Evolutionary conservation across 164 flowering plant genomes (phyloP).

Genomic region (Annona squamosa): DNA sequence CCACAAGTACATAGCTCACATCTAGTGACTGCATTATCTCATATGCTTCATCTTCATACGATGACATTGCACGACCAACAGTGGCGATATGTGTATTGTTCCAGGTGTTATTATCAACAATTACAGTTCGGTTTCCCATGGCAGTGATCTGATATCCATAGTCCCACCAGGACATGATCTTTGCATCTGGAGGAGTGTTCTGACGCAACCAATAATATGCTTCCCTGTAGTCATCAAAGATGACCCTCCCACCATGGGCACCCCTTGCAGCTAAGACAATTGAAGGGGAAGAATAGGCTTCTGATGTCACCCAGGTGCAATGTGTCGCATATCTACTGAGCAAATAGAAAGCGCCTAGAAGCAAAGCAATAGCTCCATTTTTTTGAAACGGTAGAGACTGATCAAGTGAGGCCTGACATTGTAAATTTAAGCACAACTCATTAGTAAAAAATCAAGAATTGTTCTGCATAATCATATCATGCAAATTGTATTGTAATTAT

Average conservation of each 20-base stretch:
- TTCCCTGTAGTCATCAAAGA: constrained; percentile 97
- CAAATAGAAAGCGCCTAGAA: constrained; percentile 83
- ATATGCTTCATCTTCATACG: constrained; percentile 94
- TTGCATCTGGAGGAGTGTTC: constrained; percentile 95
- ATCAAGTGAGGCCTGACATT: constrained; percentile 57
- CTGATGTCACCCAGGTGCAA: constrained; percentile 99
- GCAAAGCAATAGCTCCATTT: constrained; percentile 82
- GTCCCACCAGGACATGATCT: constrained; percentile 99
- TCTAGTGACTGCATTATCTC: constrained; percentile 95
- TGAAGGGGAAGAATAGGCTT: constrained; percentile 98
- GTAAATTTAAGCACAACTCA: constrained; percentile 1
- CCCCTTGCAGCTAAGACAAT: constrained; percentile 99
- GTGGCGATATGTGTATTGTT: constrained; percentile 99
- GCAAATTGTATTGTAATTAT: too few relatives aligned
- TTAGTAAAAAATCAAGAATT: not conserved
- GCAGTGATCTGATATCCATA: constrained; percentile 99
- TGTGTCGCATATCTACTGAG: constrained; percentile 82
- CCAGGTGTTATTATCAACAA: constrained; percentile 98
- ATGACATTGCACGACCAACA: constrained; percentile 99
- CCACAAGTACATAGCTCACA: constrained; percentile 93
- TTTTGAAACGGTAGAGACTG: constrained; percentile 78
- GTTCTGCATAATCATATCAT: not conserved
- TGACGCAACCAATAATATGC: constrained; percentile 98
- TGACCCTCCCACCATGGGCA: constrained; percentile 85
- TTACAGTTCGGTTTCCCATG: constrained; percentile 98